Percentiles rank a stretch among this genome's conserved stretches.
These are phyloP conservation scores for Fusarium sp. DNA, from an alignment of 2,329 filamentous ascomycete genomes.

Conservation along the genomic window DNA sequence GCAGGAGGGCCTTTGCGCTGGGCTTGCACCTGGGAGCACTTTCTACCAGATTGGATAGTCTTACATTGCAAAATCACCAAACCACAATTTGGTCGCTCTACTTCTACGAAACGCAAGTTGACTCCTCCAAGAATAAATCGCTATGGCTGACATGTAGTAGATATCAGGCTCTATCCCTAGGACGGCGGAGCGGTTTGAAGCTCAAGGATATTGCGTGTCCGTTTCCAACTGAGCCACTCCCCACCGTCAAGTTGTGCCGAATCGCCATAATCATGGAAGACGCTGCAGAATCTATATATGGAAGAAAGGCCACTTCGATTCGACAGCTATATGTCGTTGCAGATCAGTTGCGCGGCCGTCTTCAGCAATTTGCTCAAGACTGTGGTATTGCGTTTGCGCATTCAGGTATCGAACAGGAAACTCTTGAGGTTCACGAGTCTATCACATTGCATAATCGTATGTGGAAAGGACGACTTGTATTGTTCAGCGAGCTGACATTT, in stretches of 20 bases:
- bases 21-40: not conserved
- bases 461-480: fast-evolving
- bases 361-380: not conserved
- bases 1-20: not conserved
- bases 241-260: not conserved
- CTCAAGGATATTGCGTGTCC: not conserved
- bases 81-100: not conserved
- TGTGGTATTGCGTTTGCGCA: not conserved
- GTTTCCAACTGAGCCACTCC: not conserved
- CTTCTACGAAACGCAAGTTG: not conserved
- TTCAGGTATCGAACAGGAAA: fast-evolving
- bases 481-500: not conserved
- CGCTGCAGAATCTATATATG: not conserved
- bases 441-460: not conserved
- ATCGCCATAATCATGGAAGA: not conserved
- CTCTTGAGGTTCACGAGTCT: not conserved
- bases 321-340: not conserved
- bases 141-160: not conserved
- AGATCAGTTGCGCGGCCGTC: not conserved
- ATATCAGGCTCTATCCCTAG: not conserved
- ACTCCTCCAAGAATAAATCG: too few relatives aligned
- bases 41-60: not conserved
- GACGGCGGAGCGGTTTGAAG: not conserved
- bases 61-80: not conserved
- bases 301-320: not conserved